Evolutionary conservation across 2,329 filamentous ascomycete genomes (phyloP), one percentile per base, ranked within the genome.

Genomic region (Fusarium sulawesiense): DNA sequence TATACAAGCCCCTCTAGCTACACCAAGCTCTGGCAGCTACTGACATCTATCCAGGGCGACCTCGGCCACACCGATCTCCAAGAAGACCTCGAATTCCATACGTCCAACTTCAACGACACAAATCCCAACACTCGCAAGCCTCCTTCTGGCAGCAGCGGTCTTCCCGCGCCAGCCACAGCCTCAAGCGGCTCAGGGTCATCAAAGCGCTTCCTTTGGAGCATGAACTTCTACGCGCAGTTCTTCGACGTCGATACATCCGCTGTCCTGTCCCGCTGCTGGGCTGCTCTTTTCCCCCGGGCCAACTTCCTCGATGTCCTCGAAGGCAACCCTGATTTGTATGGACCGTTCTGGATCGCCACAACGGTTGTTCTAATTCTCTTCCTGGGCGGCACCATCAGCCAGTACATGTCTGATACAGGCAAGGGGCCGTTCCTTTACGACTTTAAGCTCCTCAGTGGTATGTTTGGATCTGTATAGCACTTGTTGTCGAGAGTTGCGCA

Each of bases 41-140:
- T 70, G 54, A 75, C 56, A 44, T 67, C 74, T 21, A 13, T 67
- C 44, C 51, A 98, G 94, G 95, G 95, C 77, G 96, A 99, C 83
- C 90, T 99, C 79, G 96, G 96, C 76, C 94, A 98, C 83, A 99
- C 96, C 60, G 96, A 99, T 81, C 91, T 99, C 25, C 94, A 98
- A 85, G 95, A 98, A 81, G 96, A 98, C 83, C 94, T 99, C 80
- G 96, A 98, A 87, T 99, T 99, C 85, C 96, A 99, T 86, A 92
- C 90, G 78, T 98, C 94, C 72, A 89, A 92, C 84, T 97, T 97
- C 81, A 88, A 90, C 76, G 89, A 89, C 61, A 78, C 85, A 78
- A 76, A 85, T 72, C 77, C 80, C 18, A 80, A 83, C 64, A 83
- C 82, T 37, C 83, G 86, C 70, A 86, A 87, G 73, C 82, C 79